These are phyloP conservation scores for Skeletonema menzelii DNA, from an alignment of 108 stramenopile genomes.

Conservation along the genomic window DNA sequence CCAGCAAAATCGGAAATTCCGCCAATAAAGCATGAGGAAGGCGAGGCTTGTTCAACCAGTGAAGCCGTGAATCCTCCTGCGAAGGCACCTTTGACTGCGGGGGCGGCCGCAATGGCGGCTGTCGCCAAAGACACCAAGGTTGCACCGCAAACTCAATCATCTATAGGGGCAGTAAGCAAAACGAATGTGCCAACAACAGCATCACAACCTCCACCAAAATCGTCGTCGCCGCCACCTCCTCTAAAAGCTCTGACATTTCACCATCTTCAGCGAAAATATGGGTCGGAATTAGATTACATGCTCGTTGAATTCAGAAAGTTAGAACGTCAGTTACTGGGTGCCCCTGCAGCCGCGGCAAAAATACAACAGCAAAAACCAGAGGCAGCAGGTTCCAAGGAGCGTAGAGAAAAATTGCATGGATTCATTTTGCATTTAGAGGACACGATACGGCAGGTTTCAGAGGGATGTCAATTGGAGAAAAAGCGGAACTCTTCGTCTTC, in stretches of 20 bases:
- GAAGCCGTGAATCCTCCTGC: background rate
- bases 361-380: constrained; percentile 53
- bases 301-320: constrained; percentile 80
- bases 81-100: background rate
- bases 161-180: background rate
- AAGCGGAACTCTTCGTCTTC: background rate
- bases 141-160: background rate
- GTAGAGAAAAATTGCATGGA: constrained; percentile 84
- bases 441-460: constrained; percentile 72
- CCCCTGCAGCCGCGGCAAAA: constrained; percentile 22
- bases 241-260: constrained; percentile 58
- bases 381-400: constrained; percentile 69
- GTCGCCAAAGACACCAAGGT: background rate
- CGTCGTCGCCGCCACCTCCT: constrained; percentile 27
- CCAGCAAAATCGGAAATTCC: background rate
- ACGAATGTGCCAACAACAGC: constrained; percentile 2
- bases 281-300: constrained; percentile 81
- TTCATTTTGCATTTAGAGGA: constrained; percentile 86
- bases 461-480: constrained; percentile 59
- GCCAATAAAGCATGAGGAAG: background rate
- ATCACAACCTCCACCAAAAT: background rate
- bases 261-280: constrained; percentile 69
- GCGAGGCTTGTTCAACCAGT: background rate
- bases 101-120: background rate
- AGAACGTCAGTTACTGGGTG: constrained; percentile 78